These are phyloP conservation scores for Coemansia sp. DNA, from an alignment of 192 early-diverging fungal genomes.

Conservation along the genomic window DNA sequence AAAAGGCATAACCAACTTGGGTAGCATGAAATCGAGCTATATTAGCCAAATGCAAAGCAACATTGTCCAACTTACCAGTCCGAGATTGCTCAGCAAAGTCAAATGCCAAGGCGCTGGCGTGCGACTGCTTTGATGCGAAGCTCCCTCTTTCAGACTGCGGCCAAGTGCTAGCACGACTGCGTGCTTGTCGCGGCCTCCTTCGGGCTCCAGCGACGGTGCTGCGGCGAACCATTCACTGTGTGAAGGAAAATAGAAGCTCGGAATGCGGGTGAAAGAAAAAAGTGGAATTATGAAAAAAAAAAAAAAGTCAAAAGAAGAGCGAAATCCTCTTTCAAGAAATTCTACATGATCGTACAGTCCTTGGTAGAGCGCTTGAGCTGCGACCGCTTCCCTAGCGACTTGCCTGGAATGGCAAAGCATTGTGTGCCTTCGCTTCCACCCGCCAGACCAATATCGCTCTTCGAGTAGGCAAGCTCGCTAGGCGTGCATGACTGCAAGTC, in stretches of 20 bases:
- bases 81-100: neutral
- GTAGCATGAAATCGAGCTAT: no score
- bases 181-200: slow-evolving; percentile 11
- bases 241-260: neutral
- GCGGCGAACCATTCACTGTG: slow-evolving; percentile 23
- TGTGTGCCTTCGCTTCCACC: slow-evolving; percentile 13
- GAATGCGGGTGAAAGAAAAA: neutral
- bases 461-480: slow-evolving; percentile 29
- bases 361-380: slow-evolving; percentile 23
- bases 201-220: slow-evolving; percentile 9
- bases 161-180: slow-evolving; percentile 8
- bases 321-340: no score
- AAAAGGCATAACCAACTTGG: neutral
- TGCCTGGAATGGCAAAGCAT: slow-evolving; percentile 29
- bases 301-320: neutral
- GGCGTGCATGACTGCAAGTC: slow-evolving; percentile 44
- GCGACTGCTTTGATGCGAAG: neutral
- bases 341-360: slow-evolving; percentile 51
- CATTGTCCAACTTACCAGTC: neutral
- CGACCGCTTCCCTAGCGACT: slow-evolving; percentile 8
- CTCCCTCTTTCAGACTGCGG: neutral
- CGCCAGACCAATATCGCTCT: slow-evolving; percentile 23
- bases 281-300: neutral
- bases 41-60: neutral
- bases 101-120: neutral